Percentiles rank a stretch among this genome's conserved stretches.
Conservation (phyloP, 768 basidiomycete genomes). For the Russula virescens region DNA sequence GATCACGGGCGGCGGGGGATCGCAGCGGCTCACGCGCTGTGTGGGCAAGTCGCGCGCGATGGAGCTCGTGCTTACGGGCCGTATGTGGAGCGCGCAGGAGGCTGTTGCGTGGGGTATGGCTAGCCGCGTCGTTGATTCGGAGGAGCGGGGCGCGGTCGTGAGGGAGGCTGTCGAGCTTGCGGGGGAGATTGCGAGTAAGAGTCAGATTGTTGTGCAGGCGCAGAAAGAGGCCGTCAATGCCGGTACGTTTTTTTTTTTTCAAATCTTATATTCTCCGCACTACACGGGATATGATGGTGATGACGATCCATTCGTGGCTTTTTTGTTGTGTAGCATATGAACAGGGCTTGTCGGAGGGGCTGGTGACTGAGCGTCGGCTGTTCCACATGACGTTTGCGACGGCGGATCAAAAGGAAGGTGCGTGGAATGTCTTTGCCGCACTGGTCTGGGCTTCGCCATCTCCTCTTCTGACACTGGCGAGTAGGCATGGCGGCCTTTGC, state of each 20-base stretch:
- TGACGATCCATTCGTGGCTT: too few species aligned
- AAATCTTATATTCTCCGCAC: background rate
- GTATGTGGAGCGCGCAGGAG: conserved; percentile 71
- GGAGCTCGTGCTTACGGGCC: conserved; percentile 90
- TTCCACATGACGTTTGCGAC: conserved; percentile 94
- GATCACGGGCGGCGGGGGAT: conserved; percentile 92
- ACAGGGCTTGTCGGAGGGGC: conserved; percentile 70
- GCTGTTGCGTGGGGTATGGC: conserved; percentile 87
- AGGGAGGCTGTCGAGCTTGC: conserved; percentile 83
- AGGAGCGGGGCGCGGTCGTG: conserved; percentile 46
- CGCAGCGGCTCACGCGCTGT: conserved; percentile 79
- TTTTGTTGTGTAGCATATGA: conserved; percentile 65
- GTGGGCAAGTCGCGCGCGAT: conserved; percentile 92
- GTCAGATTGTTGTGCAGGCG: conserved; percentile 76
- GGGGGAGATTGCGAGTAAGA: conserved; percentile 71
- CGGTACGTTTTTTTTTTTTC: conserved; percentile 36
- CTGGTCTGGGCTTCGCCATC: background rate
- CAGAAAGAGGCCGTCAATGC: conserved; percentile 93
- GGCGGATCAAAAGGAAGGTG: conserved; percentile 91
- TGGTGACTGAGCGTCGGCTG: conserved; percentile 80
- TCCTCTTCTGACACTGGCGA: conserved; percentile 13
- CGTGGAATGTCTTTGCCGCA: conserved; percentile 26
- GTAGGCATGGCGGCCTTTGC: conserved; percentile 92
- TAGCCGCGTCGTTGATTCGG: conserved; percentile 66
- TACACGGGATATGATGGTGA: background rate